Conservation (phyloP, 164 flowering plant species). For the Aristolochia californica region DNA sequence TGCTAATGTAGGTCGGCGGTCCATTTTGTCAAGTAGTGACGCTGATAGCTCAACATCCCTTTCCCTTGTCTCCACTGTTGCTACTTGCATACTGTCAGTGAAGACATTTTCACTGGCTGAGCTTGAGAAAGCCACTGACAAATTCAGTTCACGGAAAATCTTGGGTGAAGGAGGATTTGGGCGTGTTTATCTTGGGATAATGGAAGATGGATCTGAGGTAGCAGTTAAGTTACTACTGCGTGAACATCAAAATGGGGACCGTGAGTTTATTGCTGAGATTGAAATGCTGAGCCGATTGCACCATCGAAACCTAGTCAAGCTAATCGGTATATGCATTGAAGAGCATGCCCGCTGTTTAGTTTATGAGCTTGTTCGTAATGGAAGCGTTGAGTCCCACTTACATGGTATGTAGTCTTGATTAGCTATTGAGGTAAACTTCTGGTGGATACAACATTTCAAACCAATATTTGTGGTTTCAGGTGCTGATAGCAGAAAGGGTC, state of each 20-base stretch:
- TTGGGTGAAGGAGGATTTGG: constrained; percentile 98
- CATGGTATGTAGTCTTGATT: constrained; percentile 46
- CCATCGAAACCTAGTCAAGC: constrained; percentile 91
- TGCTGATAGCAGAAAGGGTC: constrained; percentile 8
- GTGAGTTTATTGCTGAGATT: constrained; percentile 88
- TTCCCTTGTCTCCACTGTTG: constrained; percentile 70
- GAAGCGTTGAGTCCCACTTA: constrained; percentile 96
- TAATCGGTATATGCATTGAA: constrained; percentile 89
- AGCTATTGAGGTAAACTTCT: background rate
- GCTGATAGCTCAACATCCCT: constrained; percentile 56
- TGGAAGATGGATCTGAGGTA: constrained; percentile 68
- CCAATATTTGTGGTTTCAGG: background rate
- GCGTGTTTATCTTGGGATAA: constrained; percentile 62
- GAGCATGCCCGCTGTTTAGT: constrained; percentile 76
- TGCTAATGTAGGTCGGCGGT: constrained; percentile 51
- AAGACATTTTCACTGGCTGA: constrained; percentile 69
- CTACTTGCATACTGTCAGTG: constrained; percentile 63
- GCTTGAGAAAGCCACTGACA: constrained; percentile 78
- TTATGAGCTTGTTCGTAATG: constrained; percentile 84
- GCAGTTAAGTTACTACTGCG: constrained; percentile 82
- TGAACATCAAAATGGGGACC: constrained; percentile 68
- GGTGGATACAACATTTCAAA: background rate
- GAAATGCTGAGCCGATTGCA: constrained; percentile 97
- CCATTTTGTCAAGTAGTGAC: constrained; percentile 59
- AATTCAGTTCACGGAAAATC: constrained; percentile 58